These are phyloP conservation scores for Paradendryphiella salina DNA, from an alignment of 2,329 filamentous ascomycete genomes.

Conservation along the genomic window DNA sequence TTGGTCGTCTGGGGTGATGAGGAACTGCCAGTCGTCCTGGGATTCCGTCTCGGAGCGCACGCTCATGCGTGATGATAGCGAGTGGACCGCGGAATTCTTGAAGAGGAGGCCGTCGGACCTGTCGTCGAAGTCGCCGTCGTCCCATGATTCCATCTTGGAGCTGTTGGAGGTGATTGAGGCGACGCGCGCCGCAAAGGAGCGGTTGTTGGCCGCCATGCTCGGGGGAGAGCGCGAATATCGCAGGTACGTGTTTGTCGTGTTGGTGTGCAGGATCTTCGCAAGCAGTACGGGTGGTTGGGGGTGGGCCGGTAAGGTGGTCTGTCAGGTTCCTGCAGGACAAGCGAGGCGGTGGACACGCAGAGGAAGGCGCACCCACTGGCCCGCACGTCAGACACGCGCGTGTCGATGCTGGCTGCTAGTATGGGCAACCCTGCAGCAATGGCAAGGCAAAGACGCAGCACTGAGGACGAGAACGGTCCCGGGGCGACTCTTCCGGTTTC, in stretches of 20 bases:
- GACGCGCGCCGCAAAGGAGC: conserved; percentile 47
- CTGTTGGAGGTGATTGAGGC: conserved; percentile 59
- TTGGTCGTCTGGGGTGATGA: conserved; percentile 83
- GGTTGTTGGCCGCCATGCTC: conserved; percentile 39
- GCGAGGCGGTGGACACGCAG: conserved; percentile 9
- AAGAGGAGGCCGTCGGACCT: conserved; percentile 65
- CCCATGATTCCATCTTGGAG: conserved; percentile 68
- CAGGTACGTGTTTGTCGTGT: conserved; percentile 21
- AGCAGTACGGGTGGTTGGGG: conserved; percentile 8
- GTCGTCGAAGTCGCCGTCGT: conserved; percentile 54
- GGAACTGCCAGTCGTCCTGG: conserved; percentile 86
- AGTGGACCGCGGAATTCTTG: conserved; percentile 72
- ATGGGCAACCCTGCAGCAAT: not conserved
- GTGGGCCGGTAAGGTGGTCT: conserved; percentile 12
- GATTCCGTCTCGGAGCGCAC: conserved; percentile 76
- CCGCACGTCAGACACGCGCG: conserved; percentile 10
- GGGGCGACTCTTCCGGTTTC: too few species aligned
- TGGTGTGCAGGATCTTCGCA: conserved; percentile 15
- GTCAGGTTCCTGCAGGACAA: conserved; percentile 12
- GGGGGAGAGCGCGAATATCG: conserved; percentile 19
- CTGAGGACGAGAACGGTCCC: too few species aligned
- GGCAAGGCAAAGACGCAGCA: not conserved
- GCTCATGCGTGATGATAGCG: conserved; percentile 79
- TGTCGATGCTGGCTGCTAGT: conserved; percentile 6
- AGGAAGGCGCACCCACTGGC: conserved; percentile 9